Percentiles rank a stretch among this genome's conserved stretches.
Evolutionary conservation across 352 stramenopile species (phyloP).

Genomic region (Albugo candida): DNA sequence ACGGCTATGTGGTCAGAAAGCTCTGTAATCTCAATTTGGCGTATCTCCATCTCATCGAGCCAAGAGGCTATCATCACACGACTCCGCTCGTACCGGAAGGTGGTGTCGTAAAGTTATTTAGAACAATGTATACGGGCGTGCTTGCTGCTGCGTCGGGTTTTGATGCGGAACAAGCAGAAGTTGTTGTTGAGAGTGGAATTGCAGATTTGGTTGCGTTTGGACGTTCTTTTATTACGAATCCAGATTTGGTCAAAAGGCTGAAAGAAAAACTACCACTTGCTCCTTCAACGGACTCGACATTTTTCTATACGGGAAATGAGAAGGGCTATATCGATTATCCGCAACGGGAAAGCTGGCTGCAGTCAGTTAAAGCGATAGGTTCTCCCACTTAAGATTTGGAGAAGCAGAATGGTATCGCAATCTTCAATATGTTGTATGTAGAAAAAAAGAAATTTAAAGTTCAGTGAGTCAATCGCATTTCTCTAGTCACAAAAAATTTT

Average conservation of each 20-base stretch:
- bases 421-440: too few relatives aligned
- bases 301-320: constrained; percentile 25
- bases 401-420: too few relatives aligned
- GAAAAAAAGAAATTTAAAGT: too few relatives aligned
- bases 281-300: constrained; percentile 21
- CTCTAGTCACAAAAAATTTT: too few relatives aligned
- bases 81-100: constrained; percentile 18
- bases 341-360: too few relatives aligned
- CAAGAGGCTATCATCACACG: constrained; percentile 20
- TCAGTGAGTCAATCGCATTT: too few relatives aligned
- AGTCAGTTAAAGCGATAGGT: too few relatives aligned
- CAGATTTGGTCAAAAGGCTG: constrained; percentile 42
- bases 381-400: too few relatives aligned
- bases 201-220: constrained; percentile 48
- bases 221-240: constrained; percentile 55
- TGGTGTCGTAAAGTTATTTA: constrained; percentile 26
- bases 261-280: constrained; percentile 19
- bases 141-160: constrained; percentile 40
- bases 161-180: constrained; percentile 19
- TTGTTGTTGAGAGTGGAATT: constrained; percentile 24
- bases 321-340: constrained; percentile 34
- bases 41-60: constrained; percentile 43
- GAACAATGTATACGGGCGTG: constrained; percentile 35
- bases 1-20: constrained; percentile 12
- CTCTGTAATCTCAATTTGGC: constrained; percentile 36